Percentiles rank a stretch among this genome's conserved stretches.
Conservation (phyloP, 345 rosid genomes). For the Boechera retrofracta region DNA sequence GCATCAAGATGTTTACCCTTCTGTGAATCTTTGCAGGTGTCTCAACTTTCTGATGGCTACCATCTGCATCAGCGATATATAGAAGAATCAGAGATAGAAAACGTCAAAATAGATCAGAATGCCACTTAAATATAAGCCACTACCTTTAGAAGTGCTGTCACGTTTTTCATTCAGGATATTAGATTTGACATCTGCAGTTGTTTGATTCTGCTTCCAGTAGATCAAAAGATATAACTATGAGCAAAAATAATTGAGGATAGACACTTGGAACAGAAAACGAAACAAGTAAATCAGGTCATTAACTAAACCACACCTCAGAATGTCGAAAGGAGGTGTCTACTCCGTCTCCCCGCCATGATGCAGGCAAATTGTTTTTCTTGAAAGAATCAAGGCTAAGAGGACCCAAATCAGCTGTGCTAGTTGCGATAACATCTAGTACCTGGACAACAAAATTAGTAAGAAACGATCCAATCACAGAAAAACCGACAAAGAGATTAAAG, state of each 20-base stretch:
- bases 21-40: conserved; percentile 73
- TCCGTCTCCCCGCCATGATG: conserved; percentile 71
- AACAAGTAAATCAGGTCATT: neutral
- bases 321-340: conserved; percentile 44
- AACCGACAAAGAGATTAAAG: neutral
- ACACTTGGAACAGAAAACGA: neutral
- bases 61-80: conserved; percentile 50
- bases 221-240: conserved; percentile 41
- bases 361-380: conserved; percentile 73
- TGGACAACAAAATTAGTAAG: conserved; percentile 39
- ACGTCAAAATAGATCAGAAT: conserved; percentile 1
- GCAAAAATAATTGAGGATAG: conserved; percentile 12
- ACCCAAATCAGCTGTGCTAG: conserved; percentile 81
- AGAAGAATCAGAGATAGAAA: conserved; percentile 39
- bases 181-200: conserved; percentile 45
- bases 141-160: conserved; percentile 48
- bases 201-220: conserved; percentile 50
- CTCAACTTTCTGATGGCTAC: conserved; percentile 53
- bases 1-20: conserved; percentile 60
- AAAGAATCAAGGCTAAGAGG: conserved; percentile 84
- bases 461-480: neutral
- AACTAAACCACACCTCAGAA: conserved; percentile 56
- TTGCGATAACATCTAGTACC: conserved; percentile 72
- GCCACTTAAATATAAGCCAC: conserved; percentile 26
- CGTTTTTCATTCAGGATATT: conserved; percentile 52